A percentile compares a stretch with the other conserved stretches of the same genome.
phyloP scores from a whole-genome alignment of 164 flowering plant genomes.

The Protea cynaroides region DNA sequence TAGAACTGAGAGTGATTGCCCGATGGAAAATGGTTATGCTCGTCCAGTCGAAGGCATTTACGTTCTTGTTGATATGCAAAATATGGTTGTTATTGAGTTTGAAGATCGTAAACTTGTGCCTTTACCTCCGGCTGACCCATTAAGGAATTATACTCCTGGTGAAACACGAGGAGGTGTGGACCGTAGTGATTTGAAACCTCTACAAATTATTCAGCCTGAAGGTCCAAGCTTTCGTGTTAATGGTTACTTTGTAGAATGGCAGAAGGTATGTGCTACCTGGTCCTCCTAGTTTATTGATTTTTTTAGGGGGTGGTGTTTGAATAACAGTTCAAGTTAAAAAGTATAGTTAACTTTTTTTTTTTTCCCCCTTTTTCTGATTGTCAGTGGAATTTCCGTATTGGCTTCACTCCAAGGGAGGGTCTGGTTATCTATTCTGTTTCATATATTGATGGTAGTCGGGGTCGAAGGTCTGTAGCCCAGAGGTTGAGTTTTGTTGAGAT shows the following conservation, averaged over 20 bases:
- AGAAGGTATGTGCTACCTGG: constrained; percentile 47
- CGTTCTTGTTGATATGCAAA: constrained; percentile 86
- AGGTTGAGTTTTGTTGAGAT: constrained; percentile 91
- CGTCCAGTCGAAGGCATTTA: constrained; percentile 91
- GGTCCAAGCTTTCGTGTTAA: constrained; percentile 89
- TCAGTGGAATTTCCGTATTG: constrained; percentile 93
- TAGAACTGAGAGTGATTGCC: constrained; percentile 93
- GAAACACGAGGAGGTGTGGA: constrained; percentile 91
- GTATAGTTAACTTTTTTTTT: no score
- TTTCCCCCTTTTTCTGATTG: constrained; percentile 10
- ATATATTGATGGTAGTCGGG: constrained; percentile 86
- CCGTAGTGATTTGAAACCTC: constrained; percentile 86
- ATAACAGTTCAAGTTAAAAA: background rate
- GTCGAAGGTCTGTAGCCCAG: constrained; percentile 84
- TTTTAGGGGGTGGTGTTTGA: background rate
- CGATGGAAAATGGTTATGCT: constrained; percentile 96
- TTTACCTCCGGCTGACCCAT: constrained; percentile 87
- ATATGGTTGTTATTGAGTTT: constrained; percentile 78
- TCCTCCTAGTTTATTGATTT: background rate
- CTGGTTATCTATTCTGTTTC: constrained; percentile 84
- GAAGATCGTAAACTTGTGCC: constrained; percentile 92
- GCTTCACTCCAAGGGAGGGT: constrained; percentile 87
- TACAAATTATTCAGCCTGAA: constrained; percentile 84
- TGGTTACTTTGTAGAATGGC: constrained; percentile 84
- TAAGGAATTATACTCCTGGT: constrained; percentile 82